A percentile compares a stretch with the other conserved stretches of the same genome.
Evolutionary conservation across 148 eudicot species (phyloP).

Genomic region (Chenopodium quinoa): DNA sequence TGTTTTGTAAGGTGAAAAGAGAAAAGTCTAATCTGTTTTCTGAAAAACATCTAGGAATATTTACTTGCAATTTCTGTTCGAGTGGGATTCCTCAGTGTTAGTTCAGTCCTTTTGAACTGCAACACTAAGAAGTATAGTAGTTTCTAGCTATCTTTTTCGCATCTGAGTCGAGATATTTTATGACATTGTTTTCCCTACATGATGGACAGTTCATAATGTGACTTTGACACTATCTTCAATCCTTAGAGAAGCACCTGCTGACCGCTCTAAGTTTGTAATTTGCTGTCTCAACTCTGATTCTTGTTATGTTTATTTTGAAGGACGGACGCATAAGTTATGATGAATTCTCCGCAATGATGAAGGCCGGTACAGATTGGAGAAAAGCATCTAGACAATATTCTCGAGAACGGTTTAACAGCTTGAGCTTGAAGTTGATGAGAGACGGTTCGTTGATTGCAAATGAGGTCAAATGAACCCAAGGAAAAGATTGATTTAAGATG

Average conservation of each 20-base stretch:
- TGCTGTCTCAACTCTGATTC: neutral
- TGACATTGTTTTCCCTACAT: neutral
- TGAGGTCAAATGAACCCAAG: conserved; percentile 42
- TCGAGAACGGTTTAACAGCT: conserved; percentile 70
- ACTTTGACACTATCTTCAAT: neutral
- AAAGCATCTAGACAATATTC: conserved; percentile 85
- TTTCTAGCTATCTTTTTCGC: neutral
- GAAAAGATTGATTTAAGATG: neutral
- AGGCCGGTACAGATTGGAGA: conserved; percentile 88
- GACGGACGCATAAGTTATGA: conserved; percentile 83
- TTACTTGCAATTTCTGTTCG: neutral
- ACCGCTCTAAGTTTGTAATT: neutral
- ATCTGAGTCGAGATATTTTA: neutral
- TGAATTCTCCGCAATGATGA: conserved; percentile 81
- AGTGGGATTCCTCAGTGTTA: neutral
- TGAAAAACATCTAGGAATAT: neutral
- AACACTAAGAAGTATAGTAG: neutral
- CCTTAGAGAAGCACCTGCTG: neutral
- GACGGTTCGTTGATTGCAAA: conserved; percentile 53
- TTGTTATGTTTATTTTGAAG: conserved; percentile 28
- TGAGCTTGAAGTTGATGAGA: conserved; percentile 64
- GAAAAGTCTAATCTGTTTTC: neutral
- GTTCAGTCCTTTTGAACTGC: neutral
- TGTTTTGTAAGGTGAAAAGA: neutral
- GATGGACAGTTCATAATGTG: neutral